These are phyloP conservation scores for Pluteus cervinus DNA, from an alignment of 768 basidiomycete genomes.

Conservation along the genomic window DNA sequence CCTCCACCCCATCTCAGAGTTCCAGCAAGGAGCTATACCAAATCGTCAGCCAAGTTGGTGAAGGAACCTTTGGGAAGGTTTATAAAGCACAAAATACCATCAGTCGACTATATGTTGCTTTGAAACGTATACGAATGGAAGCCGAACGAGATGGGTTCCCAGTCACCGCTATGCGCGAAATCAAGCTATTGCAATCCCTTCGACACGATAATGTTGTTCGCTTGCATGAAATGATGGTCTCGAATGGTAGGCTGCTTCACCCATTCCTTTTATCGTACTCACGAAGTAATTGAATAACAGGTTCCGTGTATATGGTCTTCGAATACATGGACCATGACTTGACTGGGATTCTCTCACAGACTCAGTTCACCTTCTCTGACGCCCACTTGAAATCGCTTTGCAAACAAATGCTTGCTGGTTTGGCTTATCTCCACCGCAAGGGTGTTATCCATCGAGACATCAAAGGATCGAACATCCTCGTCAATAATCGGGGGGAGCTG, in stretches of 20 bases:
- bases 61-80: conserved; percentile 98
- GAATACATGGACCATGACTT: conserved; percentile 99
- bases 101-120: conserved; percentile 73
- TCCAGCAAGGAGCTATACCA: conserved; percentile 62
- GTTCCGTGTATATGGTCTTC: conserved; percentile 97
- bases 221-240: conserved; percentile 98
- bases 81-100: conserved; percentile 87
- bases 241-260: conserved; percentile 59
- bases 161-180: conserved; percentile 98
- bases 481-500: conserved; percentile 87
- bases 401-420: conserved; percentile 90
- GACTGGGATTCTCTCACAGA: conserved; percentile 90
- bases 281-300: conserved; percentile 33
- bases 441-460: conserved; percentile 98
- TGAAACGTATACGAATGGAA: conserved; percentile 98
- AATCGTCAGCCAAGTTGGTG: conserved; percentile 91
- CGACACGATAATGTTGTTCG: conserved; percentile 85
- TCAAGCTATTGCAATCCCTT: conserved; percentile 91
- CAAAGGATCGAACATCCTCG: conserved; percentile 96
- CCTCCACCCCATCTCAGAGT: conserved; percentile 11
- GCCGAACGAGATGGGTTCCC: conserved; percentile 97
- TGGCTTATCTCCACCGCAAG: conserved; percentile 93
- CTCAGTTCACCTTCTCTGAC: conserved; percentile 75
- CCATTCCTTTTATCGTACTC: not conserved
- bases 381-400: conserved; percentile 95